Evolutionary conservation across 805 yeast genomes (phyloP), one percentile per base, ranked within the genome.

Genomic region (Candida khao-thaluensis): DNA sequence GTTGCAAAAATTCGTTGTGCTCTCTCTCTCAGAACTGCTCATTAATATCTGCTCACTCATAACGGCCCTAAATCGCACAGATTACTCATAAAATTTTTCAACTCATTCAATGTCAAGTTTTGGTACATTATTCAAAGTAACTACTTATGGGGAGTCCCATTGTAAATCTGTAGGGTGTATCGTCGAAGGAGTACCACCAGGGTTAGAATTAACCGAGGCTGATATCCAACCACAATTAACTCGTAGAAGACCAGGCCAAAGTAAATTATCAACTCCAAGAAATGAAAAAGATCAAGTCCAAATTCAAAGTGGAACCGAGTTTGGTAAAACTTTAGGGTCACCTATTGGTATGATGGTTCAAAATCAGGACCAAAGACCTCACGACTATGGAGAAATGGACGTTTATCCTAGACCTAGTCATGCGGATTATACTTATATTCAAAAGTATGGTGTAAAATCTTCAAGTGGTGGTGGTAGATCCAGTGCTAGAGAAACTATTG

Each of bases 171-270:
- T 93, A 29, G 99, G 99, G 22, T 93, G 98, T 67, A 93, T 93
- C 45, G 96, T 93, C 27, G 99, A 93, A 52, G 99, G 99, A 43
- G 93, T 89, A 29, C 99, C 99, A 21, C 97, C 99, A 20, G 96
- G 96, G 22, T 73, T 93, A 77, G 74, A 79, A 6, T 76, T 93
- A 38, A 75, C 84, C 12, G 97, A 87, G 63, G 79, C 69, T 4
- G 98, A 93, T 57, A 77, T 93, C 50, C 99, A 93, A 70, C 95
- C 97, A 12, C 99, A 93, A 71, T 69, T 93, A 53, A 82, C 95
- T 16, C 81, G 99, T 69, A 84, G 99, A 74, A 83, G 99, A 69
- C 99, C 99, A 2, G 99, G 99, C 36, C 99, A 93, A 67, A 79
- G 90, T 35, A 85, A 84, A 48, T 70, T 93, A 43, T 79, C 95